A percentile compares a stretch with the other conserved stretches of the same genome.
Evolutionary conservation across 2,329 filamentous ascomycete genomes (phyloP).

Genomic region (Phaeosphaeriaceae sp.): DNA sequence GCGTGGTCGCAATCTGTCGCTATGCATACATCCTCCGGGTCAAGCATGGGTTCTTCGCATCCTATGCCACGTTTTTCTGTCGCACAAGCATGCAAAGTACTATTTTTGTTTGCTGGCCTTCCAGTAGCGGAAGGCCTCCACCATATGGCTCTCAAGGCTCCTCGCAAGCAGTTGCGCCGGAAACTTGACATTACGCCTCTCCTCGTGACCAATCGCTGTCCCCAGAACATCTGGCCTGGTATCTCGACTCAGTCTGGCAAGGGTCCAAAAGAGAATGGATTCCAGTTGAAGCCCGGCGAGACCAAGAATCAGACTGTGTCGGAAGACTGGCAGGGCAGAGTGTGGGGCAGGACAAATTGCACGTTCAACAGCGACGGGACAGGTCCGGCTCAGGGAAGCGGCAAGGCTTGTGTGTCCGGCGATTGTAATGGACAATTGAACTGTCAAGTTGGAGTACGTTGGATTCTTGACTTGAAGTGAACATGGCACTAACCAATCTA

Average conservation of each 20-base stretch:
- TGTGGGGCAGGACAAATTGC: slow-evolving; percentile 87
- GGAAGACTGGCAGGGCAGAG: slow-evolving; percentile 77
- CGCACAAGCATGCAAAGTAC: slow-evolving; percentile 26
- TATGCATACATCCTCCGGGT: slow-evolving; percentile 23
- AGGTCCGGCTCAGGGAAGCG: slow-evolving; percentile 55
- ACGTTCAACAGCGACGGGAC: slow-evolving; percentile 72
- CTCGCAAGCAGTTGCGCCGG: slow-evolving; percentile 34
- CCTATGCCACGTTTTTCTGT: slow-evolving; percentile 16
- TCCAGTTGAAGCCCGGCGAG: slow-evolving; percentile 67
- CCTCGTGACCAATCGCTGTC: slow-evolving; percentile 74
- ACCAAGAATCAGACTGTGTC: slow-evolving; percentile 70
- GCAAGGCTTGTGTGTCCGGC: slow-evolving; percentile 72
- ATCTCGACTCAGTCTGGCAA: slow-evolving; percentile 75
- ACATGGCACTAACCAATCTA: slow-evolving; percentile 11
- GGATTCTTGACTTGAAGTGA: not conserved
- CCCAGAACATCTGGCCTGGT: slow-evolving; percentile 76
- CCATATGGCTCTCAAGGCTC: slow-evolving; percentile 42
- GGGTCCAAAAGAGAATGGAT: slow-evolving; percentile 72
- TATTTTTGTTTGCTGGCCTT: slow-evolving; percentile 29
- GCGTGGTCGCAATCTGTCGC: slow-evolving; percentile 17
- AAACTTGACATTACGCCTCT: slow-evolving; percentile 59
- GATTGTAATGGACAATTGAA: slow-evolving; percentile 76
- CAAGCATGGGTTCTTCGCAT: slow-evolving; percentile 9
- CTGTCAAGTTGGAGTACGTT: slow-evolving; percentile 72
- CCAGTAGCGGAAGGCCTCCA: slow-evolving; percentile 37